Base-by-base conservation (phyloP, 2,329 filamentous ascomycete genomes). In the Phaeosphaeria sp. region DNA sequence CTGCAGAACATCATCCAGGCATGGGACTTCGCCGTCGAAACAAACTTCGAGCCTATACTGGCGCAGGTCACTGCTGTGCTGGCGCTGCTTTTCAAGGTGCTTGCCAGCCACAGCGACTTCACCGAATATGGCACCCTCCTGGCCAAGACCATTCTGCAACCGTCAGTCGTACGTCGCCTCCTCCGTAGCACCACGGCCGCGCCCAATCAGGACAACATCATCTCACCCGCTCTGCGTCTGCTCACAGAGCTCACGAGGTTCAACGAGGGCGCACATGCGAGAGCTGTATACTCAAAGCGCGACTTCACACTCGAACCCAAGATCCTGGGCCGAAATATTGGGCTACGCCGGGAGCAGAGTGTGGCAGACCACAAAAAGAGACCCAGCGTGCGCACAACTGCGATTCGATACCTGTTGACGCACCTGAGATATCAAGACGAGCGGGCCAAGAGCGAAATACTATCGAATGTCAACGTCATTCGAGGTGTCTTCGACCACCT, bases 211-310 rank as follows among this genome's bases (percentile, higher is more conserved):
- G 92, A 93, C 41, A 92, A 91, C 76, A 82, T 98, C 57, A 93
- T 97, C 59, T 95, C 92, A 2, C 94, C 95, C 0, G 93, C 91
- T 22, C 80, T 99, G 57, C 88, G 94, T 55, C 80, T 99, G 51
- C 84, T 99, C 58, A 91, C 89, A 51, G 94, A 99, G 78, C 84
- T 93, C n/a, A 87, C 92, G 17, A 88, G 84, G 54, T 90, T 97
- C 63, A 93, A 98, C 76, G 93, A 93, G 17, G 96, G 95, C 15
- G 86, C 87, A 43, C 84, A 93, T 54, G 92, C 93, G 25, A 89
- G 87, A 65, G 84, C 89, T 46, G 83, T 97, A 33, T 96, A 96
- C 74, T 85, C 90, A 52, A 88, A 89, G 30, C 86, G 92, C 65
- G 88, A 92, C 67, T 89, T 87, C 58, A 95, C 92, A 0, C 89